Evolutionary conservation across 371 early-diverging fungal species (phyloP), one percentile per base, ranked within the genome.

Genomic region (Rhizopus stolonifer): DNA sequence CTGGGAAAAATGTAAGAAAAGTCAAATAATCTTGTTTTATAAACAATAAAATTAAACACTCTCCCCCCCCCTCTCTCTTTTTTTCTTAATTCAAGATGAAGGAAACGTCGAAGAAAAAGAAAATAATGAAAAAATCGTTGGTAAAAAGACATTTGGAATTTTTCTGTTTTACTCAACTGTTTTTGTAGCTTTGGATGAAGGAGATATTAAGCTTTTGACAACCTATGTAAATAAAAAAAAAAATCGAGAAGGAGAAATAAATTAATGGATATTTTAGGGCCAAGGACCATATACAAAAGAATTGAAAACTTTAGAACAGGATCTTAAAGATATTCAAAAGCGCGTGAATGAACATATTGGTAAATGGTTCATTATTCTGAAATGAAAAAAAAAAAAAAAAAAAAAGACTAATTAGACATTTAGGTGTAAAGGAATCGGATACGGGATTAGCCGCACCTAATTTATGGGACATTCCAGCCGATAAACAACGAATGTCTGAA

Each of bases 361-460:
- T 80, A 70, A 51, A 64, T 36, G 15, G n/a, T 11, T 36, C 13
- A 31, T 4, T 14, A 18, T 17, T 36, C 18, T 21, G 4, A 7
- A n/a, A n/a, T 52, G n/a, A 17, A 21, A 17, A 26, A 21, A 46
- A n/a, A n/a, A n/a, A n/a, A n/a, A n/a, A n/a, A n/a, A n/a, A n/a
- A n/a, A n/a, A n/a, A n/a, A n/a, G n/a, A n/a, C n/a, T n/a, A n/a
- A n/a, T n/a, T n/a, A n/a, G n/a, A n/a, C n/a, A n/a, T n/a, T n/a
- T 54, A 87, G 92, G 97, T 54, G 96, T 99, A 42, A 97, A 96
- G 82, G 99, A 99, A 80, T 92, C 94, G 19, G 99, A 99, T 71
- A 99, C 99, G 44, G 99, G 99, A 49, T 83, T 99, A 39, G 99
- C 99, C 2, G 98, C 99, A 34, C 99, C 99, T 31, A 92, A 92